phyloP scores from a whole-genome alignment of 306 rosid species.

The Hylodesmum podocarpum region DNA sequence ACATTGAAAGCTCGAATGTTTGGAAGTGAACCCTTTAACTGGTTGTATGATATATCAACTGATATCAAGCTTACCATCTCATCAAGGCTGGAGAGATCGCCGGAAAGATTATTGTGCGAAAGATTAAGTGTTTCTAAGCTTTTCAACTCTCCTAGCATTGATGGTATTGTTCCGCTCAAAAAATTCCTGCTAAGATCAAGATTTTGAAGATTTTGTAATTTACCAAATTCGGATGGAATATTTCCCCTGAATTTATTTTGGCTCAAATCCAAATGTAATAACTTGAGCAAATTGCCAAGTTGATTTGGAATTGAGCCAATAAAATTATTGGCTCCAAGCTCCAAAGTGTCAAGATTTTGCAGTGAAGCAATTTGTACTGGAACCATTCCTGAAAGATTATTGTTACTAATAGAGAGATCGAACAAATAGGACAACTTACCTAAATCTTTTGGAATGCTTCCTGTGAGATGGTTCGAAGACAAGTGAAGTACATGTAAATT shows the following conservation, averaged over 20 bases:
- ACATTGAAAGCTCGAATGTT: neutral
- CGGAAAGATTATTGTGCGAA: slow-evolving; percentile 44
- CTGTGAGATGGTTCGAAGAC: slow-evolving; percentile 24
- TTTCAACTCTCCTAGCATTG: slow-evolving; percentile 17
- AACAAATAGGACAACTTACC: neutral
- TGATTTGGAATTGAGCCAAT: neutral
- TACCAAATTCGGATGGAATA: slow-evolving; percentile 18
- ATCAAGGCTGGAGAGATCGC: slow-evolving; percentile 28
- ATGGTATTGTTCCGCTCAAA: slow-evolving; percentile 25
- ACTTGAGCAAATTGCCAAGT: neutral
- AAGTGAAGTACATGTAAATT: slow-evolving; percentile 18
- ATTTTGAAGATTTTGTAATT: slow-evolving; percentile 2
- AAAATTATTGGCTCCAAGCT: slow-evolving; percentile 6
- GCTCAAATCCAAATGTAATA: slow-evolving; percentile 5
- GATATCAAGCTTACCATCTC: slow-evolving; percentile 32
- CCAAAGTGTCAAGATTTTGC: neutral
- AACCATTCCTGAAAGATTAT: neutral
- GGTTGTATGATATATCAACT: slow-evolving; percentile 36
- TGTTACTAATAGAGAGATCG: neutral
- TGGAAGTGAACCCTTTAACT: slow-evolving; percentile 25
- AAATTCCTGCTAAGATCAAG: slow-evolving; percentile 44
- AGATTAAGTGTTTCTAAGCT: slow-evolving; percentile 36
- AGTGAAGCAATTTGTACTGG: slow-evolving; percentile 6
- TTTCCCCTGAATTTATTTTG: slow-evolving; percentile 1
- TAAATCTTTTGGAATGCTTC: slow-evolving; percentile 36